Conservation (phyloP, 768 basidiomycete species). For the Podaxis rugospora region DNA sequence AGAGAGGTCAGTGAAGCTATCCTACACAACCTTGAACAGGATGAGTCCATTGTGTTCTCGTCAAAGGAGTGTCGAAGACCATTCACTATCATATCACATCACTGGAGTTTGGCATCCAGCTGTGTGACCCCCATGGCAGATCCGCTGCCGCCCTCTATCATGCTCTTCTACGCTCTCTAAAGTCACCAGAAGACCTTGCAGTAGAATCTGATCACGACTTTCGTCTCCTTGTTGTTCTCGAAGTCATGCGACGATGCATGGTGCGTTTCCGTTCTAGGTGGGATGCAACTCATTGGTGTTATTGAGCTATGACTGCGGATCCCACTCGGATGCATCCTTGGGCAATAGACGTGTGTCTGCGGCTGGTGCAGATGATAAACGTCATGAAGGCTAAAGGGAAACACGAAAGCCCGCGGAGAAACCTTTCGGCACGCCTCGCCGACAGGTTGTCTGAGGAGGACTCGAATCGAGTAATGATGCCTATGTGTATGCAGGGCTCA, state of each 20-base stretch:
- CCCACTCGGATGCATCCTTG: neutral
- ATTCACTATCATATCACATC: slow-evolving; percentile 6
- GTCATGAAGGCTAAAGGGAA: neutral
- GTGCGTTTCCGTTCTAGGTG: neutral
- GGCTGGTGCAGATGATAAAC: neutral
- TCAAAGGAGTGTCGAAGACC: slow-evolving; percentile 13
- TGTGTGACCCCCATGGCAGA: neutral
- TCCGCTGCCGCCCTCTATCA: neutral
- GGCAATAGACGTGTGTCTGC: neutral
- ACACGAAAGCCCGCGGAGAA: neutral
- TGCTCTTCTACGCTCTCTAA: neutral
- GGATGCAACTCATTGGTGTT: neutral
- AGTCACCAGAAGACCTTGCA: neutral
- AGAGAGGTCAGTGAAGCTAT: slow-evolving; percentile 15
- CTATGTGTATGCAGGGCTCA: neutral
- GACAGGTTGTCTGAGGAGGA: neutral
- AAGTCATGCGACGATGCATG: neutral
- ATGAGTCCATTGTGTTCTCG: slow-evolving; percentile 15
- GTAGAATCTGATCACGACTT: neutral
- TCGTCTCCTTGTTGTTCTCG: neutral
- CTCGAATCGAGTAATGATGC: neutral
- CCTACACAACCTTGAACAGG: slow-evolving; percentile 10
- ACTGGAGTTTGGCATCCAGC: neutral
- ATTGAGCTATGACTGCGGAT: neutral
- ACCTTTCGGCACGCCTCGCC: neutral